Evolutionary conservation across 495 filamentous ascomycete species (phyloP).

Genomic region (Aspergillus bertholletiae): DNA sequence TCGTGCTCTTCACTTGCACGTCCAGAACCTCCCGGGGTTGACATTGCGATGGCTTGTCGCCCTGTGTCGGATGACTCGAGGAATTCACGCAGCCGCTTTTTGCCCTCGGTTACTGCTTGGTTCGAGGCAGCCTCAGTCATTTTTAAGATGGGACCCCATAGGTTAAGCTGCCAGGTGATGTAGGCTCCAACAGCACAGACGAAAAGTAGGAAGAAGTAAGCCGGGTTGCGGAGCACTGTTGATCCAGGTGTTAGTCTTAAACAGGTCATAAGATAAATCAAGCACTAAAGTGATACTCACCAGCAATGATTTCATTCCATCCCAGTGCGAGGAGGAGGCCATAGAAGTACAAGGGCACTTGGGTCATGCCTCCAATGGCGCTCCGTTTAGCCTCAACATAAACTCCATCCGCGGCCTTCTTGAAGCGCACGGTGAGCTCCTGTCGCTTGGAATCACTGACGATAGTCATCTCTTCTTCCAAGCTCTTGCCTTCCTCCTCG

Average conservation of each 20-base stretch:
- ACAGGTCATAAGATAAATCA: neutral
- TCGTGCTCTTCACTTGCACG: conserved; percentile 38
- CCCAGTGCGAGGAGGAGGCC: conserved; percentile 82
- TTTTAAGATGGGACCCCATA: conserved; percentile 92
- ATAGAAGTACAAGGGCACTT: conserved; percentile 94
- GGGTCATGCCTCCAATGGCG: conserved; percentile 91
- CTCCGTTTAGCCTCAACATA: conserved; percentile 96
- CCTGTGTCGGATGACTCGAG: conserved; percentile 77
- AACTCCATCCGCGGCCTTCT: conserved; percentile 94
- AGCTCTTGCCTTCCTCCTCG: conserved; percentile 85
- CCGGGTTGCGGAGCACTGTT: conserved; percentile 83
- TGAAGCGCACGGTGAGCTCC: conserved; percentile 90
- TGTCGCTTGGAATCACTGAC: conserved; percentile 81
- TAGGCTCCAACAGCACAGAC: conserved; percentile 73
- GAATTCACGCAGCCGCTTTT: conserved; percentile 83
- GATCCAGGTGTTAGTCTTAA: conserved; percentile 8
- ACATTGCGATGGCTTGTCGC: conserved; percentile 75
- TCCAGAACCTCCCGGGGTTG: conserved; percentile 25
- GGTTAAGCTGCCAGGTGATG: conserved; percentile 85
- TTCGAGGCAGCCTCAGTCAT: conserved; percentile 85
- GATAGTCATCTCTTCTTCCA: conserved; percentile 95
- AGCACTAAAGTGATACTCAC: conserved; percentile 58
- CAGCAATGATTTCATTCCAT: conserved; percentile 94
- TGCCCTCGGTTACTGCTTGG: conserved; percentile 85
- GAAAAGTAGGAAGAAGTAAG: conserved; percentile 87